Evolutionary conservation across 805 yeast species (phyloP).

Genomic region (Cephaloascus albidus): DNA sequence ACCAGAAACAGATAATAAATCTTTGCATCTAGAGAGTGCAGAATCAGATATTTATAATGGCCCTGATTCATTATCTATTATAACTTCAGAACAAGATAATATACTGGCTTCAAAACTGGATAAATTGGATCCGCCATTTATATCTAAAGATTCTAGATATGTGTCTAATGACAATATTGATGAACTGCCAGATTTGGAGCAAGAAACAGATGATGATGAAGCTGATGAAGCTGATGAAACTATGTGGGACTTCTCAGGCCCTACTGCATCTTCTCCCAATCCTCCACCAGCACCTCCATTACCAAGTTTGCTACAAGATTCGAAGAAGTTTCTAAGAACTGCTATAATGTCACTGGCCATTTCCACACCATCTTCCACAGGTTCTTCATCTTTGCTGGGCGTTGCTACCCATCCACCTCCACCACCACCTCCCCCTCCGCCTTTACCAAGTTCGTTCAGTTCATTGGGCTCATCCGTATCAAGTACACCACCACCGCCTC

Average conservation of each 20-base stretch:
- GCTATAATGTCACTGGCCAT: background rate
- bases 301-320: background rate
- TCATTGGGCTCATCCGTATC: conserved; percentile 12
- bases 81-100: no score
- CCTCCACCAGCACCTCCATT: background rate
- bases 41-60: no score
- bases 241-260: background rate
- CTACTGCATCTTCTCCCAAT: background rate
- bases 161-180: background rate
- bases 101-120: no score
- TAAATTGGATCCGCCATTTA: background rate
- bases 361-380: background rate
- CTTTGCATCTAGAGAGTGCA: no score
- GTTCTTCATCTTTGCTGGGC: no score
- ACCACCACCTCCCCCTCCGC: conserved; percentile 13
- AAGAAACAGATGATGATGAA: background rate
- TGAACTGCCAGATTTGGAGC: background rate
- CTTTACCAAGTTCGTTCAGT: conserved; percentile 9
- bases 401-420: no score
- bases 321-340: background rate
- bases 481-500: conserved; percentile 13
- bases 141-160: background rate
- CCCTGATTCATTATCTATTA: no score
- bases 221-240: background rate
- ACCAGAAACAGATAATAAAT: background rate